These are phyloP conservation scores for Aureobasidium sp. DNA, from an alignment of 2,329 filamentous ascomycete species.

Conservation along the genomic window DNA sequence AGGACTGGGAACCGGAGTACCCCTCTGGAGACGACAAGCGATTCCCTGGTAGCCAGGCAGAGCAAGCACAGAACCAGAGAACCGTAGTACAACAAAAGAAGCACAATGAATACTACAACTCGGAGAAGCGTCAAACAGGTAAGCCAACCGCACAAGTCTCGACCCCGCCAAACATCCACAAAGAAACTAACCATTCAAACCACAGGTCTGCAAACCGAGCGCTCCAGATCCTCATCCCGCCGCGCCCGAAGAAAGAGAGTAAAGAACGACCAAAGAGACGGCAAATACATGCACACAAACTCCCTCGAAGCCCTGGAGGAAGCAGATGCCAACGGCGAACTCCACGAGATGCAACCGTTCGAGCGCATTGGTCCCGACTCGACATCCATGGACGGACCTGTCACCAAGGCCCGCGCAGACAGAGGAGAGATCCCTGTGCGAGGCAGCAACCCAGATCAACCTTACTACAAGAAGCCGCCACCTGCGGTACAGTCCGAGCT, in stretches of 20 bases:
- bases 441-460: constrained; percentile 42
- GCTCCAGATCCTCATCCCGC: constrained; percentile 39
- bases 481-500: constrained; percentile 24
- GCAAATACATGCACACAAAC: constrained; percentile 44
- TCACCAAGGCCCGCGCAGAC: constrained; percentile 45
- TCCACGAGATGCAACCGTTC: constrained; percentile 41
- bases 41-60: not conserved
- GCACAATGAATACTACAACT: constrained; percentile 29
- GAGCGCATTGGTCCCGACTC: constrained; percentile 47
- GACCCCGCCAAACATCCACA: constrained; percentile 18
- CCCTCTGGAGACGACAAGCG: constrained; percentile 8
- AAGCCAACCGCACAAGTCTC: constrained; percentile 20
- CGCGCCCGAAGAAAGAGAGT: constrained; percentile 39
- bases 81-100: constrained; percentile 40
- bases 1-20: constrained; percentile 8
- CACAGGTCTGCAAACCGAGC: constrained; percentile 29
- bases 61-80: constrained; percentile 22
- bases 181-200: not conserved
- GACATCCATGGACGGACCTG: constrained; percentile 48
- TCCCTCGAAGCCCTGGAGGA: constrained; percentile 42
- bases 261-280: constrained; percentile 34
- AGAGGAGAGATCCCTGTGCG: constrained; percentile 47
- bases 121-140: constrained; percentile 23
- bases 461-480: constrained; percentile 29
- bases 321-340: constrained; percentile 41